Evolutionary conservation across 768 basidiomycete genomes (phyloP), one percentile per base, ranked within the genome.

Genomic region (Rhizopogon vinicolor): DNA sequence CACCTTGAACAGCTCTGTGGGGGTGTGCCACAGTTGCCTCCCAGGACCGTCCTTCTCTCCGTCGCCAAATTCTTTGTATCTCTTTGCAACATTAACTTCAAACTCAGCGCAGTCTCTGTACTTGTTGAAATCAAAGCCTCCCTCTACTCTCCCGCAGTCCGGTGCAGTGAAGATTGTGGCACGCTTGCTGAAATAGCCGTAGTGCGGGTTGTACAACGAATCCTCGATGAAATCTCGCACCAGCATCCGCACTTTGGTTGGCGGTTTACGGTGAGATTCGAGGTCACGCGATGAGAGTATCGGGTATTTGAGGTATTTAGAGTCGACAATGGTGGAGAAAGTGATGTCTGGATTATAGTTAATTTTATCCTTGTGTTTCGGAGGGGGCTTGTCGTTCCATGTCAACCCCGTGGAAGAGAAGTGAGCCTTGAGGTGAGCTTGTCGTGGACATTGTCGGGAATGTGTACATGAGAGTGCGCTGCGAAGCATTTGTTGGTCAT

Each of bases 141-240:
- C 68, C n/a, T 70, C 60, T 44, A 70, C 68, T n/a, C 70, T 70
- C 19, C 62, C 62, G 74, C 68, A 3, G 68, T 69, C 33, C 82
- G 76, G 75, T 1, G 83, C 76, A 40, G 85, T 85, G 68, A 97
- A 92, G 60, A 99, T 98, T 44, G 85, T 88, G 1, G 91, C 96
- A 64, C 93, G 89, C 63, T 89, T 89, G 31, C 93, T 85, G 69
- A 99, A 98, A 73, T 99, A 99, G 39, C 97, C 97, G 67, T 99
- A 98, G 70, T 95, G 75, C 3, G 93, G 95, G 69, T 99, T 98
- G 75, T 99, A 99, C 39, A 99, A 73, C 7, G 91, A 87, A 68
- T 99, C 97, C 65, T 98, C 93, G 58, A 99, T 93, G 68, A 89
- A 99, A 74, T 99, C 96, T 60, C 97, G 85, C 44, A 87, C 86